Evolutionary conservation across 495 filamentous ascomycete species (phyloP).

Genomic region (Recurvomyces mirabilis): DNA sequence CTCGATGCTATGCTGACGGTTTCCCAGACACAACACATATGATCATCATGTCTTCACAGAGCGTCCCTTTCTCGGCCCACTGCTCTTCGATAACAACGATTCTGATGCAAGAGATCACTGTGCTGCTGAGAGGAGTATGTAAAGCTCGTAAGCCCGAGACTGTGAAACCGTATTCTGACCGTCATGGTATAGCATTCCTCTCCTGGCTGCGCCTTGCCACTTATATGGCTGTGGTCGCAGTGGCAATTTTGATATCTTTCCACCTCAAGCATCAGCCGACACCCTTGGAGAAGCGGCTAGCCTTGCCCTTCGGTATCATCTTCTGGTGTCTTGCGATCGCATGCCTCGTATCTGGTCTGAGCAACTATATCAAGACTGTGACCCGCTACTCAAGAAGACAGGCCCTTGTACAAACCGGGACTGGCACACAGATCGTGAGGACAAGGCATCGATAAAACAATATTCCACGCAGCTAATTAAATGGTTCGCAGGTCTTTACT

Average conservation of each 20-base stretch:
- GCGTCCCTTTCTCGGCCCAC: constrained; percentile 58
- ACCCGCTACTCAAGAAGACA: constrained; percentile 63
- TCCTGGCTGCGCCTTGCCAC: constrained; percentile 87
- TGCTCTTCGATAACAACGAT: constrained; percentile 79
- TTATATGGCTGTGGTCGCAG: constrained; percentile 79
- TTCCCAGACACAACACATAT: constrained; percentile 27
- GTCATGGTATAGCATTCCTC: constrained; percentile 55
- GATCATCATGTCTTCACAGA: constrained; percentile 46
- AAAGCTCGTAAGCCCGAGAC: background rate
- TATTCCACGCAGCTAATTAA: constrained; percentile 1
- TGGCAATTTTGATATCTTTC: constrained; percentile 87
- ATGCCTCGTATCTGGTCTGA: constrained; percentile 64
- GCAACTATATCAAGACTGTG: constrained; percentile 83
- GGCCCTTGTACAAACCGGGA: constrained; percentile 85
- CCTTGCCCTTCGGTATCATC: constrained; percentile 71
- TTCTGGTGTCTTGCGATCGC: constrained; percentile 76
- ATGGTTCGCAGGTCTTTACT: constrained; percentile 48
- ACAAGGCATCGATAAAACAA: background rate
- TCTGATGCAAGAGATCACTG: constrained; percentile 83
- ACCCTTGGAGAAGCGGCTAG: constrained; percentile 57
- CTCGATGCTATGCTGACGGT: no score
- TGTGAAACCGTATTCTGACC: background rate
- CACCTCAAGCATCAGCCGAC: constrained; percentile 69
- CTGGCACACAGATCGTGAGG: constrained; percentile 76
- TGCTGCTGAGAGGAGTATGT: constrained; percentile 63